Base-by-base conservation (phyloP, 495 filamentous ascomycete species). In the Lasiosphaeris hirsuta region DNA sequence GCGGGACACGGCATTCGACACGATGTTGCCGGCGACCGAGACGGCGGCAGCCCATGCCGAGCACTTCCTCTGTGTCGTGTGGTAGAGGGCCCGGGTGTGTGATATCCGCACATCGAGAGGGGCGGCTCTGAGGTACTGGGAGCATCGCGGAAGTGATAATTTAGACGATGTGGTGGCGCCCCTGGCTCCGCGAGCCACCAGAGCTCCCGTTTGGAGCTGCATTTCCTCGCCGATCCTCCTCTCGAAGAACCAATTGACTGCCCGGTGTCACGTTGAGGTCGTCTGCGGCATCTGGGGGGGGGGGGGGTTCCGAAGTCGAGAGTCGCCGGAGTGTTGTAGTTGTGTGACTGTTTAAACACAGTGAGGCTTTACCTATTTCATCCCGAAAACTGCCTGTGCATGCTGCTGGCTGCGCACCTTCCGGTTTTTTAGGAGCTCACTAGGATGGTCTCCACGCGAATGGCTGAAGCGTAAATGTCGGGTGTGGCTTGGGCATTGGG, bases 11-110 rank as follows among this genome's bases (percentile, higher is more conserved):
- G 84, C 86, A 69, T 89, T 88, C 51, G 77, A 76, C 67, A 95
- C 86, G 62, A 92, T 79, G 65, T 87, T 84, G 57, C 90, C 86
- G 19, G 89, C 90, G 3, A 89, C 87, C 3, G 87, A 85, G 37
- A 91, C 88, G 2, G 90, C 91, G 2, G 76, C 76, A 1, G 70
- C 75, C 75, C 75, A 78, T 40, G 74, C 75, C 17, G 78, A 79
- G 8, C 67, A 64, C 10, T 65, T 63, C 43, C 61, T 72, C 23
- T 71, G 52, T 8, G 68, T 69, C 40, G 68, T 65, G 58, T 78
- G 75, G 23, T 73, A 75, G 49, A 66, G 47, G n/a, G 68, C 64
- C 57, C 58, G 69, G n/a, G 64, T 58, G 52, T 61, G 66, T 6
- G 56, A 54, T 68, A 72, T 72, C 57, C 71, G 63, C n/a, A 62